Base-by-base conservation (phyloP, 129 eudicot genomes). In the Artemisia annua region DNA sequence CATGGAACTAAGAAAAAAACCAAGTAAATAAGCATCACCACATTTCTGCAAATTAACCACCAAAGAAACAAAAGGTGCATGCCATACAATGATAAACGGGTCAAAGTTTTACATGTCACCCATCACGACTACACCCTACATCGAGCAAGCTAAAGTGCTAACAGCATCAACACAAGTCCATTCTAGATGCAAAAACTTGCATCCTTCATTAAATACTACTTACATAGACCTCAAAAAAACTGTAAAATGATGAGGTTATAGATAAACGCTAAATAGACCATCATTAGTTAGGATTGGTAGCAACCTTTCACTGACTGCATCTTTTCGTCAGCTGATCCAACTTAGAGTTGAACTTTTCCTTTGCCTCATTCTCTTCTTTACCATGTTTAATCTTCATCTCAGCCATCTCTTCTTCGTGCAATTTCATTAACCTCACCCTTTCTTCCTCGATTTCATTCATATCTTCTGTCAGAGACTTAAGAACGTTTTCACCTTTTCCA, bases 291-390 rank as follows among this genome's bases (percentile, higher is more conserved):
- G 11, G 20, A 73, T 62, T 26, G 19, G 11, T 32, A 60, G 52
- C 67, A 72, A 46, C 43, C 54, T 48, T 12, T 19, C 14, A 75
- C 64, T 9, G 90, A 15, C 75, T 74, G 89, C 83, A 87, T 62
- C 79, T 83, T 7, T 76, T 83, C 87, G 84, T 79, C 78, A 93
- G 82, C 65, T 3, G 69, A 9, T 63, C 70, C 44, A 83, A 67
- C 7, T 73, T 79, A 0, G 76, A 78, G 54, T 79, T 85, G 11
- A 87, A 83, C 14, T 81, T 75, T 74, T 92, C 95, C 39, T 93
- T 96, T 8, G 84, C 70, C 2, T 83, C 70, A 1, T 32, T 63
- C 67, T 58, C 48, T 61, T 79, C 28, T 80, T 87, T 80, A 86
- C 63, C 35, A 7, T 84, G 81, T 69, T 73, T 73, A 55, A 68